Evolutionary conservation across 163 green algal species (phyloP).

Genomic region (Volvox carteri): DNA sequence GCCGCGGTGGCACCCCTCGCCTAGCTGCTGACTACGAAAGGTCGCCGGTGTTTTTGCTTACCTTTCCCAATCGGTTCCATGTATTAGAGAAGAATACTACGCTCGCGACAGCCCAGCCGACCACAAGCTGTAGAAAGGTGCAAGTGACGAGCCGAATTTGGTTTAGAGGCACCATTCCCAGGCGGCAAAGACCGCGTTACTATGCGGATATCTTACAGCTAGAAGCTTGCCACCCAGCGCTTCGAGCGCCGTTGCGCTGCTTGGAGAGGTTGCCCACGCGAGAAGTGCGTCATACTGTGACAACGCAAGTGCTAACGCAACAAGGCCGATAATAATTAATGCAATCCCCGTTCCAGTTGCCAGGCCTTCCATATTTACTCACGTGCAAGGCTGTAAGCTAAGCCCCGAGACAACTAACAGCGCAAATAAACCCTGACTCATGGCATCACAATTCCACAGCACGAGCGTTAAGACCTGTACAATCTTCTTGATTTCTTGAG

Average conservation of each 20-base stretch:
- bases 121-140: constrained; percentile 22
- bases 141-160: background rate
- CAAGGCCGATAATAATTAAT: background rate
- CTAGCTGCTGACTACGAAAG: background rate
- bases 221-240: background rate
- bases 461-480: background rate
- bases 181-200: background rate
- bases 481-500: too few species aligned
- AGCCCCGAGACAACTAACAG: background rate
- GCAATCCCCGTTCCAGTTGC: background rate
- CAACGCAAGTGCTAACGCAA: background rate
- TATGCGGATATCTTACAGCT: background rate
- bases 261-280: background rate
- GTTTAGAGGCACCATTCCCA: background rate
- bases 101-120: constrained; percentile 14
- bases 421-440: background rate
- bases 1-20: too few species aligned
- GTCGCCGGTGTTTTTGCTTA: background rate
- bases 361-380: background rate
- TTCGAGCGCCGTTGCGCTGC: background rate
- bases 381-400: background rate
- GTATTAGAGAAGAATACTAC: background rate
- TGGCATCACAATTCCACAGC: too few species aligned
- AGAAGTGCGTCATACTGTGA: background rate
- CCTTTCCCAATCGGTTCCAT: background rate